Percentiles rank a stretch among this genome's conserved stretches.
phyloP scores from a whole-genome alignment of 768 basidiomycete genomes.

The Auriscalpium orientale region DNA sequence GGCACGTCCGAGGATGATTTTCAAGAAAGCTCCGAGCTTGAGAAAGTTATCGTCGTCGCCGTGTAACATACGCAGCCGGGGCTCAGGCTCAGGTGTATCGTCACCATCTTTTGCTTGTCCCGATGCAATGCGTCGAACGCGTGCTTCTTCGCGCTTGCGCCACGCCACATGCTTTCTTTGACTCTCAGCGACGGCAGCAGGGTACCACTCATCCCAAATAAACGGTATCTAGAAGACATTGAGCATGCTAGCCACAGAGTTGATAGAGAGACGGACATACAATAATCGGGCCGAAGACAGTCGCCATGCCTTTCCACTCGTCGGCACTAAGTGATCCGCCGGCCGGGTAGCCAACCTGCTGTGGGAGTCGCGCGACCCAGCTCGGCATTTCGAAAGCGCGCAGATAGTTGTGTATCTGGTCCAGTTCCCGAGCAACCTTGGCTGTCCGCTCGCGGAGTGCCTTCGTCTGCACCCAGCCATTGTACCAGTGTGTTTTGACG shows the following conservation, averaged over 20 bases:
- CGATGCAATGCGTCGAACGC: too few relatives aligned
- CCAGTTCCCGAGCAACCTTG: neutral
- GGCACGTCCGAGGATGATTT: too few relatives aligned
- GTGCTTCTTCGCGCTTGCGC: neutral
- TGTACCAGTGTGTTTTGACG: conserved; percentile 22
- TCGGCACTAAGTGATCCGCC: conserved; percentile 24
- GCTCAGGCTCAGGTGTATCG: too few relatives aligned
- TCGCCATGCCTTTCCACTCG: conserved; percentile 22
- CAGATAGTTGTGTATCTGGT: neutral
- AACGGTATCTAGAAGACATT: neutral
- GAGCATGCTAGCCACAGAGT: neutral
- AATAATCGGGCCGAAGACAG: conserved; percentile 17
- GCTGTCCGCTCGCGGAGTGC: neutral
- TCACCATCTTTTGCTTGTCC: too few relatives aligned
- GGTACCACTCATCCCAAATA: neutral
- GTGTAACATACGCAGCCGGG: too few relatives aligned
- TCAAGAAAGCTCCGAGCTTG: too few relatives aligned
- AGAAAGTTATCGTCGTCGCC: too few relatives aligned
- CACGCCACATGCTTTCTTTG: neutral
- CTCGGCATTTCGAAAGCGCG: conserved; percentile 20
- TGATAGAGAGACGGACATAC: conserved; percentile 8
- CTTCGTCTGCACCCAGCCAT: conserved; percentile 13
- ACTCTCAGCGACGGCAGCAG: neutral
- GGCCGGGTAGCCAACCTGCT: conserved; percentile 23
- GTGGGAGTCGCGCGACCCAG: conserved; percentile 22